These are phyloP conservation scores for Pseudocercospora crystallina DNA, from an alignment of 2,329 filamentous ascomycete species.

Conservation along the genomic window DNA sequence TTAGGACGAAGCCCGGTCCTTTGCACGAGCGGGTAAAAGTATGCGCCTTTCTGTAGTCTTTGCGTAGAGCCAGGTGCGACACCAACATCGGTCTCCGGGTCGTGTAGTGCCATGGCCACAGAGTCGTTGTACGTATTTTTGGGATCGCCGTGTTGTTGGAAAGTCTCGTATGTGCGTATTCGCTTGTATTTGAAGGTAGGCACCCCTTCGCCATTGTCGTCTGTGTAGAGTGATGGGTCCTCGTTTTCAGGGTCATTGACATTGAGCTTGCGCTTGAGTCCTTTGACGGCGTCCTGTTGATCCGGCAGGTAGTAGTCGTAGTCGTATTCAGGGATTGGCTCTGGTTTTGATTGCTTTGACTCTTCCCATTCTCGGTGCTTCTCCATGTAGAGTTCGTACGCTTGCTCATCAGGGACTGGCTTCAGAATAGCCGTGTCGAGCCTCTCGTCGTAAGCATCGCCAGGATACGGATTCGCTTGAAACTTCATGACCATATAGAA, in stretches of 20 bases:
- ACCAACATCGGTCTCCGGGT: conserved; percentile 42
- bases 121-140: conserved; percentile 55
- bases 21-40: conserved; percentile 61
- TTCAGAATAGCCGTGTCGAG: conserved; percentile 60
- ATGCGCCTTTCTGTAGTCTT: conserved; percentile 54
- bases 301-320: conserved; percentile 62
- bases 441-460: conserved; percentile 55
- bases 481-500: conserved; percentile 63
- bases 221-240: conserved; percentile 52
- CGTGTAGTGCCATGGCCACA: conserved; percentile 59
- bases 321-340: conserved; percentile 56
- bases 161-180: conserved; percentile 61
- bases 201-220: conserved; percentile 37
- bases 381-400: conserved; percentile 51
- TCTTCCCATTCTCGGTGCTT: conserved; percentile 49
- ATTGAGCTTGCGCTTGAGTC: conserved; percentile 58
- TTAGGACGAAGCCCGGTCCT: conserved; percentile 54
- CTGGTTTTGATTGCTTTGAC: conserved; percentile 50
- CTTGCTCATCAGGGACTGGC: conserved; percentile 49
- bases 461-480: conserved; percentile 55
- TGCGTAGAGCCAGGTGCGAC: conserved; percentile 37
- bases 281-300: conserved; percentile 47
- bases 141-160: conserved; percentile 51
- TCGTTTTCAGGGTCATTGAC: conserved; percentile 55
- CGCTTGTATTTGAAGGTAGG: conserved; percentile 56